A percentile compares a stretch with the other conserved stretches of the same genome.
phyloP scores from a whole-genome alignment of 768 basidiomycete species.

The Psilocybe tampanensis region DNA sequence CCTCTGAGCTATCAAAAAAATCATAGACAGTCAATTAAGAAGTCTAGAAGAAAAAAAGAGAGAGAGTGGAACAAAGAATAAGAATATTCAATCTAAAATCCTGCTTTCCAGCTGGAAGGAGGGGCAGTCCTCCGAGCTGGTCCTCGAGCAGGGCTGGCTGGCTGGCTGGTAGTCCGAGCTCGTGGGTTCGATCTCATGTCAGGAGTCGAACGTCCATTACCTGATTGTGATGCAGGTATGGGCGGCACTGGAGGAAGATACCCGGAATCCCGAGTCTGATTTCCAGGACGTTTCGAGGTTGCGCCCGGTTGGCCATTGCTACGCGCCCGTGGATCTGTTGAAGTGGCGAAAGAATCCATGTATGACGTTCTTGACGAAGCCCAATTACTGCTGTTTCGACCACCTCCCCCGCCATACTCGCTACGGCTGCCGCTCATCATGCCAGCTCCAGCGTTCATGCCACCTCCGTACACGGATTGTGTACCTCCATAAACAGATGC shows the following conservation, averaged over 20 bases:
- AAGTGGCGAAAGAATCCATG: conserved; percentile 62
- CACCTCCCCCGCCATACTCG: conserved; percentile 59
- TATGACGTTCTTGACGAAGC: conserved; percentile 67
- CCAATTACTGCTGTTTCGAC: conserved; percentile 49
- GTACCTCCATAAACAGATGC: conserved; percentile 50
- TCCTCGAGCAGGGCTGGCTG: conserved; percentile 29
- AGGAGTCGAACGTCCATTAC: conserved; percentile 20
- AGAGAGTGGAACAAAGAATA: conserved; percentile 8
- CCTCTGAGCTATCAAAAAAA: conserved; percentile 3
- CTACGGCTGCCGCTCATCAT: conserved; percentile 54
- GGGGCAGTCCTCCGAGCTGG: conserved; percentile 42
- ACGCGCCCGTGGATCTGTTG: conserved; percentile 19
- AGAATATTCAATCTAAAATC: conserved; percentile 18
- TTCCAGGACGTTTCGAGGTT: conserved; percentile 15
- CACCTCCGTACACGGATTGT: conserved; percentile 55
- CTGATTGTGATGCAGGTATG: conserved; percentile 30
- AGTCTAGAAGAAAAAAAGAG: conserved; percentile 1
- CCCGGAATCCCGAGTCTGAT: conserved; percentile 37
- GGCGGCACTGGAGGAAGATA: conserved; percentile 45
- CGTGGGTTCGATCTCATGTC: conserved; percentile 26
- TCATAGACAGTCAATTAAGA: conserved; percentile 4
- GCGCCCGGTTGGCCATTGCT: conserved; percentile 9
- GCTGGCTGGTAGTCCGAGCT: conserved; percentile 48
- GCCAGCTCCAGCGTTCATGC: conserved; percentile 29
- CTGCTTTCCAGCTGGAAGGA: conserved; percentile 66